Conservation (phyloP, 306 rosid genomes). For the Vigna angularis region DNA sequence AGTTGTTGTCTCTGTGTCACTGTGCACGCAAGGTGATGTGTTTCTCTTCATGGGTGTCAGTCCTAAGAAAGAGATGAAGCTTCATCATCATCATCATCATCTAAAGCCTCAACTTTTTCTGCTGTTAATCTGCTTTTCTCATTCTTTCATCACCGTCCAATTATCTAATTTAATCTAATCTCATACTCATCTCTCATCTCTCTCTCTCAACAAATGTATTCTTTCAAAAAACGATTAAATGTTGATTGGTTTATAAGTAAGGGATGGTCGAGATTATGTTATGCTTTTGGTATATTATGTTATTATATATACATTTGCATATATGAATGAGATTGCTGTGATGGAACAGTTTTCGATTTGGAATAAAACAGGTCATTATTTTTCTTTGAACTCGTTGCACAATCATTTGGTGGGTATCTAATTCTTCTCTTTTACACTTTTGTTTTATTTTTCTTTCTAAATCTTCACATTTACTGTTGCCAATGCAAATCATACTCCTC, state of each 20-base stretch:
- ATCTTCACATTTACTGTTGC: constrained; percentile 8
- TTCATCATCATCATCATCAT: constrained; percentile 35
- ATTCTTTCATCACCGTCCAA: constrained; percentile 45
- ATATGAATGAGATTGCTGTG: constrained; percentile 16
- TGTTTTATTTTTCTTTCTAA: constrained; percentile 22
- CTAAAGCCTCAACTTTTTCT: constrained; percentile 38
- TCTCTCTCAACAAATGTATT: not conserved
- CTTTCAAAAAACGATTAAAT: too few species aligned
- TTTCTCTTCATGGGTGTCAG: constrained; percentile 56
- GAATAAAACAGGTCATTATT: constrained; percentile 40
- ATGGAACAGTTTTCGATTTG: constrained; percentile 42
- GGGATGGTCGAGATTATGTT: constrained; percentile 20
- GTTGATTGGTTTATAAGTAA: constrained; percentile 41
- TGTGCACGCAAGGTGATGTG: constrained; percentile 44
- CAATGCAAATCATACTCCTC: not conserved
- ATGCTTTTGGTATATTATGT: constrained; percentile 42
- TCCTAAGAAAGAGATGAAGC: constrained; percentile 55
- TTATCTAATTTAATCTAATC: not conserved
- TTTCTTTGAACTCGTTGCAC: constrained; percentile 42
- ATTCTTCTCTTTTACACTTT: constrained; percentile 52
- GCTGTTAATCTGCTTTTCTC: constrained; percentile 44
- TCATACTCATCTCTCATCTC: not conserved
- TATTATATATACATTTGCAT: not conserved
- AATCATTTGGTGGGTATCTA: constrained; percentile 53
- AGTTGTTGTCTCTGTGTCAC: constrained; percentile 49